Evolutionary conservation across 352 stramenopile genomes (phyloP).

Genomic region (Phytophthora ohioensis): DNA sequence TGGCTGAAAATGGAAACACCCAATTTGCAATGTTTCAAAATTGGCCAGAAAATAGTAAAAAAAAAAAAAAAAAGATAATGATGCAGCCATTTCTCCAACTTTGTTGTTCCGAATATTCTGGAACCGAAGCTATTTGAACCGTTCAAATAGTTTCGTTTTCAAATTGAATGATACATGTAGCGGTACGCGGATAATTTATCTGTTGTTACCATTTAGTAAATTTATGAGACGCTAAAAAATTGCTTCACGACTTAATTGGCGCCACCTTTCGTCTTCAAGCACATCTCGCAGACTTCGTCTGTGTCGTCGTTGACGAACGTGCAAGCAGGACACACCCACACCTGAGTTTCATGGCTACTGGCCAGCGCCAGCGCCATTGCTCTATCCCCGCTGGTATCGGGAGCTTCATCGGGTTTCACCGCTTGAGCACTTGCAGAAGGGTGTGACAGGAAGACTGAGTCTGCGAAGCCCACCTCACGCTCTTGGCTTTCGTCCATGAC

Average conservation of each 20-base stretch:
- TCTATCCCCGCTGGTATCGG: constrained; percentile 30
- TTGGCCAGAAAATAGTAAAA: no score
- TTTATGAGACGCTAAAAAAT: neutral
- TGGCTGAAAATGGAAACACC: no score
- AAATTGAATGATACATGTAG: no score
- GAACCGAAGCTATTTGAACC: neutral
- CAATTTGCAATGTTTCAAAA: no score
- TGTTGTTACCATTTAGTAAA: no score
- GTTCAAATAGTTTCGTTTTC: no score
- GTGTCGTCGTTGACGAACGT: constrained; percentile 83
- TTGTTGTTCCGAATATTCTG: no score
- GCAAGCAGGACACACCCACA: constrained; percentile 80
- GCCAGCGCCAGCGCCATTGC: constrained; percentile 24
- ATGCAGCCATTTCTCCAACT: no score
- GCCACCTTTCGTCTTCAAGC: constrained; percentile 45
- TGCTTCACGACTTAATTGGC: neutral
- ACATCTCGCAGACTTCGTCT: constrained; percentile 74
- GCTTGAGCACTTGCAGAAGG: neutral
- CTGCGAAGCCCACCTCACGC: constrained; percentile 77
- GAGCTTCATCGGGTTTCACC: neutral
- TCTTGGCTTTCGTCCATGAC: constrained; percentile 62
- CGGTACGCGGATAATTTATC: no score
- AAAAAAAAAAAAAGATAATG: no score
- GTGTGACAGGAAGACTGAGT: constrained; percentile 74
- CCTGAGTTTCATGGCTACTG: constrained; percentile 37